Evolutionary conservation across 306 rosid genomes (phyloP).

Genomic region (Inga laurina): DNA sequence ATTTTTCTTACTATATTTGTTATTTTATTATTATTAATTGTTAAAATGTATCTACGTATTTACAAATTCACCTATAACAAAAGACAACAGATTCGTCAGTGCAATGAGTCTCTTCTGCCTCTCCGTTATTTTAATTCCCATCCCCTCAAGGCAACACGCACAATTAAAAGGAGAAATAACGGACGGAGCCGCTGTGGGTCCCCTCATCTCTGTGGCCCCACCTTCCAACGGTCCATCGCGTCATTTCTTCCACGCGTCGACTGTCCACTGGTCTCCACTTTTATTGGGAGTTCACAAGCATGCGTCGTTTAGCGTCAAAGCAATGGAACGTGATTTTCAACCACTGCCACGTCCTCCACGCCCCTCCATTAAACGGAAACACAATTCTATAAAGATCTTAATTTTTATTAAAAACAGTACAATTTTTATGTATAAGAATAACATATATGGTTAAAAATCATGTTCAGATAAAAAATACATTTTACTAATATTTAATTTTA

Average conservation of each 20-base stretch:
- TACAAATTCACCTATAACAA: background rate
- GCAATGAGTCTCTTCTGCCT: background rate
- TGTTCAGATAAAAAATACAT: too few relatives aligned
- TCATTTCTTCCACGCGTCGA: conserved; percentile 12
- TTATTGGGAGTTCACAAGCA: background rate
- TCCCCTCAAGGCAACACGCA: background rate
- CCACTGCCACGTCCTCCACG: conserved; percentile 27
- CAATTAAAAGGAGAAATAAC: too few relatives aligned
- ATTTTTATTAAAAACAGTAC: too few relatives aligned
- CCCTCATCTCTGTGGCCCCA: background rate
- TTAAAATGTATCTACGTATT: too few relatives aligned
- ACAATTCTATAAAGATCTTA: too few relatives aligned
- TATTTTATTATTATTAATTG: too few relatives aligned
- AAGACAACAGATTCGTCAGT: background rate
- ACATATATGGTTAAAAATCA: too few relatives aligned
- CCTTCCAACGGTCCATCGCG: background rate
- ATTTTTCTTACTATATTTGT: too few relatives aligned
- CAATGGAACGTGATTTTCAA: conserved; percentile 15
- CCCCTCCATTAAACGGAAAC: too few relatives aligned
- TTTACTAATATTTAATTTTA: too few relatives aligned
- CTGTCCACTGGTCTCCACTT: background rate
- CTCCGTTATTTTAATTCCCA: background rate
- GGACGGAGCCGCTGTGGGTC: too few relatives aligned
- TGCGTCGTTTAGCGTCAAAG: conserved; percentile 4
- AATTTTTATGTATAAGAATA: too few relatives aligned